Conservation (phyloP, 2,329 filamentous ascomycete species). For the Colletotrichum tabaci region DNA sequence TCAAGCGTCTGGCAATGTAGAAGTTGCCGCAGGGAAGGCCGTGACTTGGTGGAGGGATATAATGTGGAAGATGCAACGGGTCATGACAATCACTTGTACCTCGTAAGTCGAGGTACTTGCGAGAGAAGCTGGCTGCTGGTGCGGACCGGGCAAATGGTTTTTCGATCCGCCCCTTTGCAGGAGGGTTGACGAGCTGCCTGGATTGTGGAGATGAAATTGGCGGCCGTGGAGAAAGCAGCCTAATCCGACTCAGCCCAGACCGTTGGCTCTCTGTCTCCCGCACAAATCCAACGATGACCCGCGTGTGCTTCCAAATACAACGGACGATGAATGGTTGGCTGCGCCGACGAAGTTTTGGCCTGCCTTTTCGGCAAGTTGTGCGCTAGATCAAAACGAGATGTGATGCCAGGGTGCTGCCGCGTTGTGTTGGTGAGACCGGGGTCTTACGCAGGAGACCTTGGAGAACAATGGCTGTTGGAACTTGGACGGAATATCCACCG, state of each 20-base stretch:
- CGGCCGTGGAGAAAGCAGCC: conserved; percentile 41
- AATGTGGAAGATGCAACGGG: conserved; percentile 31
- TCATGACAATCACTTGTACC: conserved; percentile 40
- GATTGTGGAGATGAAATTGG: conserved; percentile 37
- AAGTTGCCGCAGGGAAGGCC: conserved; percentile 40
- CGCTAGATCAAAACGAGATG: conserved; percentile 36
- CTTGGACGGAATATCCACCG: conserved; percentile 20
- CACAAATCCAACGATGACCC: conserved; percentile 13
- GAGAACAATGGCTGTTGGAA: conserved; percentile 28
- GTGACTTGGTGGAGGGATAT: conserved; percentile 42
- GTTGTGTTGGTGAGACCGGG: conserved; percentile 33
- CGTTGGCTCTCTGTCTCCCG: conserved; percentile 23
- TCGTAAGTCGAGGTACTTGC: conserved; percentile 42
- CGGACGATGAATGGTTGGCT: conserved; percentile 8
- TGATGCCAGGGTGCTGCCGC: conserved; percentile 18
- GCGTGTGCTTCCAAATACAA: conserved; percentile 25
- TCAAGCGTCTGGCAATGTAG: conserved; percentile 31
- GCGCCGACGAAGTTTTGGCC: conserved; percentile 6
- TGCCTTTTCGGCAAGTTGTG: conserved; percentile 13
- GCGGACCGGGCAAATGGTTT: conserved; percentile 42
- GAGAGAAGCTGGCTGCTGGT: conserved; percentile 40
- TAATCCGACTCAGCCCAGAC: conserved; percentile 29
- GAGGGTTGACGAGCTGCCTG: conserved; percentile 38
- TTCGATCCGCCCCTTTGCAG: conserved; percentile 43
- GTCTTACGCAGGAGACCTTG: conserved; percentile 35